Conservation (phyloP, 1,284 basidiomycete genomes). For the Ustilago esculenta region DNA sequence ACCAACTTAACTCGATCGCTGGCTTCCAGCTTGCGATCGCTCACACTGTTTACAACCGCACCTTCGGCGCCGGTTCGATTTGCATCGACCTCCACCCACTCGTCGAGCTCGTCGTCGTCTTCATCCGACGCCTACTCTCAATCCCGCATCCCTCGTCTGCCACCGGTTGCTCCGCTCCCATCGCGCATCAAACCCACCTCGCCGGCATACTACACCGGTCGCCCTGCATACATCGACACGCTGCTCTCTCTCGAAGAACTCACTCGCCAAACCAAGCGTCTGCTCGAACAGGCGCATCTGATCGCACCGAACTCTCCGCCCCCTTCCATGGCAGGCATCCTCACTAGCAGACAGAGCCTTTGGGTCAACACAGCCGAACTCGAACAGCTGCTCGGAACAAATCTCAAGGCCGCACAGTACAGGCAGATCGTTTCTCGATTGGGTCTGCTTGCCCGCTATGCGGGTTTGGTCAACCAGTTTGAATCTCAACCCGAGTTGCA, state of each 20-base stretch:
- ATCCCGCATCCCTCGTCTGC: slow-evolving; percentile 19
- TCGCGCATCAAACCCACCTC: slow-evolving; percentile 70
- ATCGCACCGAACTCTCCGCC: slow-evolving; percentile 80
- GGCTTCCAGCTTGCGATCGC: slow-evolving; percentile 1
- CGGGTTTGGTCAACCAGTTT: slow-evolving; percentile 68
- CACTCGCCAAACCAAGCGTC: slow-evolving; percentile 72
- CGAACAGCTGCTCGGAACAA: slow-evolving; percentile 72
- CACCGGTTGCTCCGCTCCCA: slow-evolving; percentile 28
- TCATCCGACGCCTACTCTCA: slow-evolving; percentile 10
- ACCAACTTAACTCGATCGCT: slow-evolving; percentile 4
- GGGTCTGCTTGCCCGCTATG: slow-evolving; percentile 78
- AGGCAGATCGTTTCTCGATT: slow-evolving; percentile 75
- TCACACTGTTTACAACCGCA: slow-evolving; percentile 1
- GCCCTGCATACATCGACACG: slow-evolving; percentile 79
- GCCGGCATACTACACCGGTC: slow-evolving; percentile 87
- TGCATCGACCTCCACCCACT: slow-evolving; percentile 16
- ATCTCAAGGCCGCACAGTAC: slow-evolving; percentile 79
- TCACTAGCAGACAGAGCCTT: slow-evolving; percentile 16
- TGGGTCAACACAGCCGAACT: slow-evolving; percentile 79
- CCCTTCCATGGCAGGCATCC: slow-evolving; percentile 13
- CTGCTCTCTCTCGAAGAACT: slow-evolving; percentile 77
- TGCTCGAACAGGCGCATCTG: slow-evolving; percentile 76
- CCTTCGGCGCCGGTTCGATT: slow-evolving; percentile 3
- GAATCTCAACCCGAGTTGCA: background rate
- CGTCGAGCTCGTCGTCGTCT: slow-evolving; percentile 4